phyloP scores from a whole-genome alignment of 352 stramenopile species.

The Phytophthora melonis region DNA sequence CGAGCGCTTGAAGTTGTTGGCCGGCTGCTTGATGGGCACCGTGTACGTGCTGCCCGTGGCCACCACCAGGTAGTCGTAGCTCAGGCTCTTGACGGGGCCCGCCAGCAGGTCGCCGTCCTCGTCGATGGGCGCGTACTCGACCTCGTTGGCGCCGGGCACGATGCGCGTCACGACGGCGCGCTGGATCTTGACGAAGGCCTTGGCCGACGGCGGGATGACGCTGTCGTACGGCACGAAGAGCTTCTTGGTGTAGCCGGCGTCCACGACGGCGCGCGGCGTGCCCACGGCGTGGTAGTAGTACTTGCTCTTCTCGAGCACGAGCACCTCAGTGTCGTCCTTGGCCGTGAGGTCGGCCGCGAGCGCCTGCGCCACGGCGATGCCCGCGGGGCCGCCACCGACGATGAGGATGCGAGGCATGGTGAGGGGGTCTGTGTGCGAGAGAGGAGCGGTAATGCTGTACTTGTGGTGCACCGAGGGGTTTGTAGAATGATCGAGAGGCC shows the following conservation, averaged over 20 bases:
- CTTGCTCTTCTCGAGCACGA: slow-evolving; percentile 67
- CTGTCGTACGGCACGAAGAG: slow-evolving; percentile 69
- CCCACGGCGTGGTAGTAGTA: slow-evolving; percentile 62
- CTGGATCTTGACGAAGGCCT: slow-evolving; percentile 50
- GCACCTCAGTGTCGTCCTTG: slow-evolving; percentile 48
- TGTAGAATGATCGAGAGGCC: slow-evolving; percentile 23
- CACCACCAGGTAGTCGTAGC: slow-evolving; percentile 70
- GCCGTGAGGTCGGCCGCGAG: slow-evolving; percentile 21
- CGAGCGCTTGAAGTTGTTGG: slow-evolving; percentile 43
- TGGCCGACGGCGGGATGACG: slow-evolving; percentile 44
- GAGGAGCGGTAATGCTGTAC: not conserved
- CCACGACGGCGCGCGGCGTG: slow-evolving; percentile 53
- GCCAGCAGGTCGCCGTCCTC: slow-evolving; percentile 42
- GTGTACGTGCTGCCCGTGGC: slow-evolving; percentile 71
- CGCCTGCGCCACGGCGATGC: slow-evolving; percentile 51
- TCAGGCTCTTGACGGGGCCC: slow-evolving; percentile 40
- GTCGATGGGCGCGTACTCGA: slow-evolving; percentile 46
- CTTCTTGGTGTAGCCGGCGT: slow-evolving; percentile 54
- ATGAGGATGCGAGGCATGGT: slow-evolving; percentile 62
- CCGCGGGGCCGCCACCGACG: slow-evolving; percentile 57
- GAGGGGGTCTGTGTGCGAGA: not conserved
- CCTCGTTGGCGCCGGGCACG: slow-evolving; percentile 41
- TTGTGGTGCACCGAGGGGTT: slow-evolving; percentile 21
- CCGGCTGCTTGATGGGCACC: slow-evolving; percentile 60
- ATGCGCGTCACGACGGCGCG: slow-evolving; percentile 50